Evolutionary conservation across 2,329 filamentous ascomycete species (phyloP), one percentile per base, ranked within the genome.

Genomic region (Phyllosticta citribraziliensis): DNA sequence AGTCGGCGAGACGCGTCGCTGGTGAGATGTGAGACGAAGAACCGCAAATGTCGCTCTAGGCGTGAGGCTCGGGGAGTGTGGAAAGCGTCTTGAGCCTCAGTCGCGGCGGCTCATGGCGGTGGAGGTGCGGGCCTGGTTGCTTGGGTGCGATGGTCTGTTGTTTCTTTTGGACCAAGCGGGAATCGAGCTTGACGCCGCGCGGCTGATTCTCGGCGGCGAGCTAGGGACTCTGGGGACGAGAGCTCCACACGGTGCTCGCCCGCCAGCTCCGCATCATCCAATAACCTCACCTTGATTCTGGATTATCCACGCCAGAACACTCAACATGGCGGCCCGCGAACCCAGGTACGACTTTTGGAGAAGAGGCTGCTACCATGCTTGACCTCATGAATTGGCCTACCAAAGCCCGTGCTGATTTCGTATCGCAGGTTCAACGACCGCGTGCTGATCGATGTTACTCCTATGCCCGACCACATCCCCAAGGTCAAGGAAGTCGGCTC

Each of bases 361-460:
- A 19, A n/a, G n/a, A 47, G 40, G 40, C 40, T 47, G 17, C n/a
- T n/a, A 3, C n/a, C 2, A 47, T 74, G 65, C 63, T 63, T 40
- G 56, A 51, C 30, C 51, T 17, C 60, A 40, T 65, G 59, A 55
- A 30, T 40, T 55, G 59, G 64, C 70, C 72, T 71, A 64, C 65
- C 50, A 10, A 50, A 55, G 40, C 24, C n/a, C 27, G 14, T 9
- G 60, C 53, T 56, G 25, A 60, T 64, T 56, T 59, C 56, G 14
- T 56, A 61, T 64, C 66, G 67, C 74, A 97, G 94, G 76, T 97
- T 97, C 87, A 91, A 91, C 80, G 90, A 96, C 80, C 82, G 91
- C 75, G 83, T 89, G 80, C 89, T 97, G 78, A 84, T 94, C 81
- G 94, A 99, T 83, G 94, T 90, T 72, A 96, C 94, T 68, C 93